Conservation (phyloP, 768 basidiomycete genomes). For the Rhodosporidiobolus sp. region DNA sequence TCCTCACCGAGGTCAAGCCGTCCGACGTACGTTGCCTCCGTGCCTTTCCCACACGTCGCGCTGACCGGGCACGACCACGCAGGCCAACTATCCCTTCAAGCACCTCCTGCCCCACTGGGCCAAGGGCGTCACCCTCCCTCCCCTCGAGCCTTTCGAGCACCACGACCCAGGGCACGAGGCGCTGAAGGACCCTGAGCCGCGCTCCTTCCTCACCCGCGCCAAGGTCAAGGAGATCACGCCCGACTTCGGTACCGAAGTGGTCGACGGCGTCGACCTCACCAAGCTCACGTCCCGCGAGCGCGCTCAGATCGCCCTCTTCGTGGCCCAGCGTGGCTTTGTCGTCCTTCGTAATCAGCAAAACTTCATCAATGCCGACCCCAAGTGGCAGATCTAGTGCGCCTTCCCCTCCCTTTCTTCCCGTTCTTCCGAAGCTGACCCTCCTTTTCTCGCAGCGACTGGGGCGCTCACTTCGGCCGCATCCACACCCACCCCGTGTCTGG, state of each 20-base stretch:
- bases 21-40: too few relatives aligned
- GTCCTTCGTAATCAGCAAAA: constrained; percentile 59
- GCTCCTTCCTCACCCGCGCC: constrained; percentile 65
- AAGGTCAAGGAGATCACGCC: constrained; percentile 67
- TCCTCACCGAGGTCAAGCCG: too few relatives aligned
- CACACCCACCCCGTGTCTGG: constrained; percentile 82
- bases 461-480: constrained; percentile 53
- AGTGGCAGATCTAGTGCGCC: constrained; percentile 49
- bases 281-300: constrained; percentile 60
- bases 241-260: constrained; percentile 67
- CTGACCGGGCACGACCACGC: too few relatives aligned
- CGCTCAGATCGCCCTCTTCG: constrained; percentile 71
- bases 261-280: constrained; percentile 58
- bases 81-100: constrained; percentile 59
- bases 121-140: constrained; percentile 58
- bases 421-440: constrained; percentile 9
- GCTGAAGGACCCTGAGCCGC: constrained; percentile 60
- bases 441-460: constrained; percentile 5
- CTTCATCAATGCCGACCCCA: constrained; percentile 61
- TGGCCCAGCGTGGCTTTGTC: constrained; percentile 65
- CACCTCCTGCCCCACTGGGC: constrained; percentile 66
- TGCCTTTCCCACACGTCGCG: too few relatives aligned
- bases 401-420: constrained; percentile 57
- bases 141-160: constrained; percentile 69
- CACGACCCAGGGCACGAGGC: constrained; percentile 67